Base-by-base conservation (phyloP, 345 rosid species). In the Moringa oleifera region DNA sequence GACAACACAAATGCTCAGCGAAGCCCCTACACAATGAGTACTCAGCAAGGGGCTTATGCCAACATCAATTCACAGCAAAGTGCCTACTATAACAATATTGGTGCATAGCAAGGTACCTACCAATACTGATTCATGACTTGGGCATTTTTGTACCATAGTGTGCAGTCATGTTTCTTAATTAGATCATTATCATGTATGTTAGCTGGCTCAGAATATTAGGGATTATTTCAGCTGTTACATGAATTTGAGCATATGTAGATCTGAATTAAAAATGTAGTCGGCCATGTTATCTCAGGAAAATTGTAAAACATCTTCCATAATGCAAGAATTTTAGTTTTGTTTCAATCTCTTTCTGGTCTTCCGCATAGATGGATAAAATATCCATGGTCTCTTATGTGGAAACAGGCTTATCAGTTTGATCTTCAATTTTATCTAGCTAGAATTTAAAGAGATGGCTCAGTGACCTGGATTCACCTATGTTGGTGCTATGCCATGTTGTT, bases 51-150 rank as follows among this genome's bases (percentile, higher is more conserved):
- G 60, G 18, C 22, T 4, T 56, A 55, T 47, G 17, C 61, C 20
- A 58, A 57, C 28, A 24, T 69, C 24, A 50, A 64, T 61, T 51
- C 57, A 5, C 51, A 68, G 46, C 81, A 74, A 53, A 72, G 73
- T 45, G 23, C 75, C 19, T 66, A 71, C 69, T 58, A 64, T 8
- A 66, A 53, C 20, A 58, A 57, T 22, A 23, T 69, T 21, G 37
- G 68, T 61, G 58, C 57, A 9, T 41, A 68, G 46, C 81, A 74
- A 53, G 75, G 73, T 46, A 21, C 75, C 22, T 66, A 69, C 69
- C 77, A 62, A 21, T 73, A 73, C 59, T 76, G 69, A 73, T 51
- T 64, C 51, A n/a, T 58, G 23, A 55, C 31, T 25, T 33, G 60
- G 55, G 41, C 51, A 51, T 37, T 64, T 53, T 73, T 77, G 73